Conservation (phyloP, 352 stramenopile genomes). For the Peronospora belbahrii region DNA sequence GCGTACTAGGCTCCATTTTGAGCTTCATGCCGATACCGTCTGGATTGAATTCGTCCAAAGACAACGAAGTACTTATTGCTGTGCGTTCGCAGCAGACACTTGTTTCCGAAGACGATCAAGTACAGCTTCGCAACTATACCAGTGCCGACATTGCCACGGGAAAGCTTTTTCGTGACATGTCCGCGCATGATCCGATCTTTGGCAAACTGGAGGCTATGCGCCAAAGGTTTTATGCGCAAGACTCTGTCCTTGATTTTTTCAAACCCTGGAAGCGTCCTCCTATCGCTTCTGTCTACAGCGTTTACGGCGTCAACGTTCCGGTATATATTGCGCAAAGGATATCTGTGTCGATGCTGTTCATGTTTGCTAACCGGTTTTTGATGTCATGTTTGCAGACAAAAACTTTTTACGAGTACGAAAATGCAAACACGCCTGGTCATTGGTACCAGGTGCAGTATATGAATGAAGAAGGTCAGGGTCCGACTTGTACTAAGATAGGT, state of each 20-base stretch:
- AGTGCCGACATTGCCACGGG: conserved; percentile 60
- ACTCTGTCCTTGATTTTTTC: conserved; percentile 52
- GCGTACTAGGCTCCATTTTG: conserved; percentile 64
- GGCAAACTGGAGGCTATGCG: conserved; percentile 48
- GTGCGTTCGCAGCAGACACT: conserved; percentile 33
- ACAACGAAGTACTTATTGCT: conserved; percentile 48
- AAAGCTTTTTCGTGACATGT: conserved; percentile 64
- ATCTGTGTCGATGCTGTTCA: neutral
- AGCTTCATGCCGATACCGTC: conserved; percentile 67
- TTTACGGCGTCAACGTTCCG: conserved; percentile 73
- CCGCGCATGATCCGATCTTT: conserved; percentile 51
- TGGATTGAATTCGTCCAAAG: conserved; percentile 33
- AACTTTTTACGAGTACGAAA: conserved; percentile 65
- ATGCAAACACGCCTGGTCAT: conserved; percentile 35
- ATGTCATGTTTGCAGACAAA: conserved; percentile 36
- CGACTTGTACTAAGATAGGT: conserved; percentile 62
- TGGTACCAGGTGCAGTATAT: conserved; percentile 57
- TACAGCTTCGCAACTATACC: conserved; percentile 46
- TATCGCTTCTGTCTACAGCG: conserved; percentile 63
- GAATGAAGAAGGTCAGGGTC: conserved; percentile 37
- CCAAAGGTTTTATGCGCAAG: conserved; percentile 56
- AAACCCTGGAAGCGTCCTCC: conserved; percentile 58
- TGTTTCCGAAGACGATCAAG: conserved; percentile 9
- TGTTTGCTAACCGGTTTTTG: neutral
- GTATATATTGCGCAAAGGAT: conserved; percentile 19